A percentile compares a stretch with the other conserved stretches of the same genome.
phyloP scores from a whole-genome alignment of 2,329 filamentous ascomycete genomes.

The Neospermospora avenae region DNA sequence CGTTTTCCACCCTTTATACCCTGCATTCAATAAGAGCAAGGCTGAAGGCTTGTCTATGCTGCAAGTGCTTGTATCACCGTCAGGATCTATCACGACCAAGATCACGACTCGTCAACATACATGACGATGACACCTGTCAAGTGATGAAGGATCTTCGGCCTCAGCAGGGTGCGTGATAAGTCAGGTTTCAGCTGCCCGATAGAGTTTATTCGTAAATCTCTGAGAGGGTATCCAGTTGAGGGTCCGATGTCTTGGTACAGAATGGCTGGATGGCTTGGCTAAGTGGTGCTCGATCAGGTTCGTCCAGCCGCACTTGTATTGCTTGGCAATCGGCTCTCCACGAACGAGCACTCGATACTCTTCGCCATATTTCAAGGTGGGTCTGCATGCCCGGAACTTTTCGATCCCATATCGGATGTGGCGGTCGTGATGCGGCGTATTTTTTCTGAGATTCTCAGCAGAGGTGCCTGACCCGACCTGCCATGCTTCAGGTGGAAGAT shows the following conservation, averaged over 20 bases:
- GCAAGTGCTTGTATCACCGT: neutral
- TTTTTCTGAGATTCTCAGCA: neutral
- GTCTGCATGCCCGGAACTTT: neutral
- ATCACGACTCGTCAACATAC: neutral
- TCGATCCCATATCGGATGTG: neutral
- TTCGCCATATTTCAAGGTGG: neutral
- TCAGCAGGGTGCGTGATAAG: neutral
- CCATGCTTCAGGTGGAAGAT: neutral
- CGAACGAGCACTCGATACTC: neutral
- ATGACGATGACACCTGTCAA: neutral
- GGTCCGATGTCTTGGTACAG: neutral
- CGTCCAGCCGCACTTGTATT: neutral
- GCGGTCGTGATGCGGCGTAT: neutral
- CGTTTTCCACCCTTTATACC: neutral
- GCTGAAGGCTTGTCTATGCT: neutral
- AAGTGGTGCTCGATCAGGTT: neutral
- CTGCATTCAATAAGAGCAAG: neutral
- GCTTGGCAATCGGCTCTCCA: neutral
- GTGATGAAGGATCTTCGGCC: neutral
- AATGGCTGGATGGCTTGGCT: conserved; percentile 1
- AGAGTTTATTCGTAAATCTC: neutral
- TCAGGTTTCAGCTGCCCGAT: neutral
- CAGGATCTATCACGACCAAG: conserved; percentile 1
- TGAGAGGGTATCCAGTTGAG: neutral
- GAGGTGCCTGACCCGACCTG: neutral